These are phyloP conservation scores for Hyphopichia homilentoma DNA, from an alignment of 805 yeast genomes.

Conservation along the genomic window DNA sequence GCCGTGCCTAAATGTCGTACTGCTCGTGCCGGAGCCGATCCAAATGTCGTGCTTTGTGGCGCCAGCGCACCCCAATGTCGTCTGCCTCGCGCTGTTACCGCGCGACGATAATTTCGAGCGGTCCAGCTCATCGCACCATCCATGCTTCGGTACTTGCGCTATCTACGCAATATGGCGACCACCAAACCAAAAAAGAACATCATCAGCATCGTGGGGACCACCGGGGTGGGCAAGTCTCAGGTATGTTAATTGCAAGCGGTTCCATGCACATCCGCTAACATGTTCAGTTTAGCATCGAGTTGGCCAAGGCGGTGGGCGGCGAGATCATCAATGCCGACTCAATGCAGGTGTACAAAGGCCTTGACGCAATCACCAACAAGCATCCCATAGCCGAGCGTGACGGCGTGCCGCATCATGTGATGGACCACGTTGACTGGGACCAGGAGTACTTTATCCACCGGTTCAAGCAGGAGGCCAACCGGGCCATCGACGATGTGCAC, in stretches of 20 bases:
- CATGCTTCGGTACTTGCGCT: conserved; percentile 11
- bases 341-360: conserved; percentile 84
- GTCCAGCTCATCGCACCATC: too few relatives aligned
- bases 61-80: too few relatives aligned
- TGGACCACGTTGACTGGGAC: conserved; percentile 79
- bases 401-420: conserved; percentile 79
- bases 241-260: conserved; percentile 22
- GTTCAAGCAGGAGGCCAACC: conserved; percentile 69
- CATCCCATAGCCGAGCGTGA: conserved; percentile 78
- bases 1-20: too few relatives aligned
- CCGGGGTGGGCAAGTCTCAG: conserved; percentile 95
- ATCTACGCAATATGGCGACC: conserved; percentile 23
- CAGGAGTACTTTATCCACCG: conserved; percentile 79
- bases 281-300: conserved; percentile 61
- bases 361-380: conserved; percentile 82
- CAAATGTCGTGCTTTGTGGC: too few relatives aligned
- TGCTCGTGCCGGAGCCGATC: too few relatives aligned
- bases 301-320: conserved; percentile 75
- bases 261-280: neutral
- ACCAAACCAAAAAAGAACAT: conserved; percentile 35
- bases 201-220: conserved; percentile 80
- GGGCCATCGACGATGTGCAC: conserved; percentile 62
- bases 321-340: conserved; percentile 95
- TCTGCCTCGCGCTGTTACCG: too few relatives aligned
- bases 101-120: too few relatives aligned